Conservation (phyloP, 495 filamentous ascomycete species). For the Aspergillus conjunctus region DNA sequence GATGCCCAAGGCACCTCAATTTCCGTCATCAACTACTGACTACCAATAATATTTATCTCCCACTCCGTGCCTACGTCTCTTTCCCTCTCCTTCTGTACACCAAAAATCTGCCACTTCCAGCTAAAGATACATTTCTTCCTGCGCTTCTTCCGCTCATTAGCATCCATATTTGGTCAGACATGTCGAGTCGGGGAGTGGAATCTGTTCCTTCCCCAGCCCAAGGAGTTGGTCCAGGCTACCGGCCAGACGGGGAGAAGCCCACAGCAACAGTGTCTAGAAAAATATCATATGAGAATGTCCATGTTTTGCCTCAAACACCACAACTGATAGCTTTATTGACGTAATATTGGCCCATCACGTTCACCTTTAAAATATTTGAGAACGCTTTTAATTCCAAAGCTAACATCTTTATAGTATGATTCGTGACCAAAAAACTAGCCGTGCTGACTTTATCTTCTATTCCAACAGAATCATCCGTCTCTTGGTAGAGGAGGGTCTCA, state of each 20-base stretch:
- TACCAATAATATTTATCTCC: no score
- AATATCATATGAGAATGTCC: slow-evolving; percentile 83
- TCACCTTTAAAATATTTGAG: neutral
- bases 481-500: slow-evolving; percentile 96
- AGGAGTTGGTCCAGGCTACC: slow-evolving; percentile 78
- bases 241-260: slow-evolving; percentile 75
- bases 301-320: slow-evolving; percentile 87
- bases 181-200: slow-evolving; percentile 31
- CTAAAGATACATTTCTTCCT: neutral
- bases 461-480: slow-evolving; percentile 97
- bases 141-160: neutral
- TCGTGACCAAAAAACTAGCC: slow-evolving; percentile 80
- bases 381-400: slow-evolving; percentile 5
- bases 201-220: slow-evolving; percentile 60
- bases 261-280: slow-evolving; percentile 85
- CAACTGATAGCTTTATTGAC: slow-evolving; percentile 96
- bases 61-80: no score
- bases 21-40: no score
- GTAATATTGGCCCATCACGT: slow-evolving; percentile 55
- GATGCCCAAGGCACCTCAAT: no score
- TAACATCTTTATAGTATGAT: slow-evolving; percentile 72
- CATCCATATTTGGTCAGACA: slow-evolving; percentile 12
- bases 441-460: slow-evolving; percentile 98
- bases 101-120: neutral
- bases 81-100: no score